Base-by-base conservation (phyloP, 352 stramenopile genomes). In the Globisporangium paroecandrum region DNA sequence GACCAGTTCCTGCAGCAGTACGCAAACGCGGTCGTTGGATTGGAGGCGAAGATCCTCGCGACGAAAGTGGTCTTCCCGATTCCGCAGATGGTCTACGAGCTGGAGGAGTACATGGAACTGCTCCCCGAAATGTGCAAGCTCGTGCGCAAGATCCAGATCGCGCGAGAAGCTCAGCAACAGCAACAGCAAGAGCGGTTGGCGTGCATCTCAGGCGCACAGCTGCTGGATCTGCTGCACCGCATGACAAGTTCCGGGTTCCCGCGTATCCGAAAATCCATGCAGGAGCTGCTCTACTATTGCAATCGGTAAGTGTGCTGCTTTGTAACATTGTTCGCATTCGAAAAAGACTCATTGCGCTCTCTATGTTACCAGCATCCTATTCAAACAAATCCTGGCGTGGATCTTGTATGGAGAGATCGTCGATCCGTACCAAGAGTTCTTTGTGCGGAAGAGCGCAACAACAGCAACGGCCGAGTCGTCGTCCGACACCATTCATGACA, bases 321-420 rank as follows among this genome's bases (percentile, higher is more conserved):
- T 22, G 60, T 15, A 27, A 32, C 0, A 49, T 12, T 18, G 15
- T 58, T 58, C n/a, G 55, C 22, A 51, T 47, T 24, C 18, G 4
- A 32, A 54, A 46, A 15, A 56, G 32, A 36, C 61, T 55, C 0
- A 47, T 27, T 58, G 43, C 22, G 47, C 58, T 64, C n/a, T 27
- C 5, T 13, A 46, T 57, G 59, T 20, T 13, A 8, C 3, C 68
- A 90, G 81, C 20, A 81, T 93, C 4, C 60, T 93, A 27, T 92
- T 82, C 36, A 89, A 90, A 65, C 87, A 95, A 46, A 89, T 93
- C n/a, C 59, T 93, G n/a, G 74, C 82, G 58, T 95, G 85, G 85
- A 91, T 95, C 77, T 58, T 89, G 9, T 85, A 89, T 55, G 82
- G 82, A 4, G 79, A 90, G 32, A 74, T 92, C 34, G 66, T 89